Conservation (phyloP, 257 asterid species). For the Nicotiana tabacum region DNA sequence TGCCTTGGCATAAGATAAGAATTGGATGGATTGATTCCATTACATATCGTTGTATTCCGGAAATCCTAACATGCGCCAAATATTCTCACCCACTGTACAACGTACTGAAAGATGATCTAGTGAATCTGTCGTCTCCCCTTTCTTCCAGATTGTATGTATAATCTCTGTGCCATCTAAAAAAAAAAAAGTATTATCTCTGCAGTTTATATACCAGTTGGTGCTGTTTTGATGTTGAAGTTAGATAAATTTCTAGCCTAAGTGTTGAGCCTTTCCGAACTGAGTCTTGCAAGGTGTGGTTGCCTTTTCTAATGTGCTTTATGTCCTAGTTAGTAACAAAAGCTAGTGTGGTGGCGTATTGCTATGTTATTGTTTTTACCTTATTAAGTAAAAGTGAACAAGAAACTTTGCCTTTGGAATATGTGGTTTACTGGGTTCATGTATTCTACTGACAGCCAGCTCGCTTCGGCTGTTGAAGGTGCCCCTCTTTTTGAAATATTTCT, state of each 20-base stretch:
- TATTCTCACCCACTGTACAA: not conserved
- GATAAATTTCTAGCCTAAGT: not conserved
- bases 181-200: not conserved
- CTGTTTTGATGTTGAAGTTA: not conserved
- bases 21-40: not conserved
- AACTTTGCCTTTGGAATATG: not conserved
- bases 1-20: not conserved
- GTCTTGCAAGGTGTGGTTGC: not conserved
- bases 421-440: conserved; percentile 20
- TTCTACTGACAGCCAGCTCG: conserved; percentile 74
- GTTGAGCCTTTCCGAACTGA: not conserved
- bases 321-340: not conserved
- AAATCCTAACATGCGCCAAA: not conserved
- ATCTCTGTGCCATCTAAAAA: too few species aligned
- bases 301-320: not conserved
- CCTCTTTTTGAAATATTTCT: conserved; percentile 85
- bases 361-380: not conserved
- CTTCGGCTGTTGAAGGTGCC: conserved; percentile 65
- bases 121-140: not conserved
- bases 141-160: not conserved
- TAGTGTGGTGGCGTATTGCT: not conserved
- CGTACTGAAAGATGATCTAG: not conserved
- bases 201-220: not conserved
- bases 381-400: not conserved
- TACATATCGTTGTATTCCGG: not conserved